Evolutionary conservation across 2,329 filamentous ascomycete genomes (phyloP).

Genomic region (Ceratocystis variospora): DNA sequence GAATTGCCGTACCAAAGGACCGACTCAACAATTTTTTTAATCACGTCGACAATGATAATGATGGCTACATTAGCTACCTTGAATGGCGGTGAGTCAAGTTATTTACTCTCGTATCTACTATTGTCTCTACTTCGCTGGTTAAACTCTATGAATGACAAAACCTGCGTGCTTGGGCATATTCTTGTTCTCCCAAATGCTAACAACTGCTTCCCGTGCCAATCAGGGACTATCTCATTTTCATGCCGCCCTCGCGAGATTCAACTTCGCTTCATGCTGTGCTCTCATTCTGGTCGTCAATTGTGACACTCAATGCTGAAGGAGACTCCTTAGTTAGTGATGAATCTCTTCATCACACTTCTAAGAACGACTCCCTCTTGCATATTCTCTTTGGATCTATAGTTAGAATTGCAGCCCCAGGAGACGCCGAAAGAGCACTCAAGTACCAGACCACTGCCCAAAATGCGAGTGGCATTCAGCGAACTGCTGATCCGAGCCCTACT

Average conservation of each 20-base stretch:
- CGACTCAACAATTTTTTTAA: slow-evolving; percentile 76
- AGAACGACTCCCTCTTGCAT: slow-evolving; percentile 54
- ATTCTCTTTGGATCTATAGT: slow-evolving; percentile 64
- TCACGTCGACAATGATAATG: slow-evolving; percentile 78
- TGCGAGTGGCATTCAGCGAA: neutral
- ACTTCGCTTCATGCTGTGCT: slow-evolving; percentile 60
- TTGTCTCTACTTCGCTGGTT: too few species aligned
- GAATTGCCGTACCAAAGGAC: slow-evolving; percentile 61
- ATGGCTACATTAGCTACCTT: slow-evolving; percentile 77
- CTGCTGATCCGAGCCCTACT: neutral
- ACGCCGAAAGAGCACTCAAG: slow-evolving; percentile 17
- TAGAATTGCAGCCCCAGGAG: slow-evolving; percentile 27
- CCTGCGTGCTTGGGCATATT: too few species aligned
- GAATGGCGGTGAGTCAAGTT: slow-evolving; percentile 78
- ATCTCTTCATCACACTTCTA: slow-evolving; percentile 89
- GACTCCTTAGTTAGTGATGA: slow-evolving; percentile 88
- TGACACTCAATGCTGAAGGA: slow-evolving; percentile 83
- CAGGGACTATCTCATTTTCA: slow-evolving; percentile 88
- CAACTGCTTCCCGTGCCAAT: neutral
- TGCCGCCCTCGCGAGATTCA: slow-evolving; percentile 52
- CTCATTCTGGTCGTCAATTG: slow-evolving; percentile 80
- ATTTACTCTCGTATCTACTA: neutral
- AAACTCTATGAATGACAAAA: too few species aligned
- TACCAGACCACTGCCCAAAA: slow-evolving; percentile 6
- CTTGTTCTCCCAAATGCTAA: too few species aligned